phyloP scores from a whole-genome alignment of 768 basidiomycete genomes.

The Leccinum aurantiacum region DNA sequence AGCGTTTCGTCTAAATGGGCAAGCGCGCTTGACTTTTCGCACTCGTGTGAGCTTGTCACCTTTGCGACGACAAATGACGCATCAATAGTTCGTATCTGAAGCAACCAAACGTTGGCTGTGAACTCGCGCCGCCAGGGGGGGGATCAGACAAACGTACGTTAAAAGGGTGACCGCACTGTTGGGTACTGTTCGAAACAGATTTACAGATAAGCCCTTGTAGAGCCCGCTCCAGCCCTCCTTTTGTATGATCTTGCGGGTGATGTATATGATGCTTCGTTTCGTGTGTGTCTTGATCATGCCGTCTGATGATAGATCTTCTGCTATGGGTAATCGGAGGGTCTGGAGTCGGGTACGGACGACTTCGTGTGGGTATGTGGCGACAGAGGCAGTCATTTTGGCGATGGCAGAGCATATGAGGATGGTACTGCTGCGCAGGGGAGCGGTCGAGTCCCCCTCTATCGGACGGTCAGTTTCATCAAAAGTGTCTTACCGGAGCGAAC shows the following conservation, averaged over 20 bases:
- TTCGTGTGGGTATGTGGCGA: conserved; percentile 97
- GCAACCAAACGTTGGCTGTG: not conserved
- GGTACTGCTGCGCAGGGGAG: conserved; percentile 37
- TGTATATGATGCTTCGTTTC: conserved; percentile 69
- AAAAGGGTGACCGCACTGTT: conserved; percentile 96
- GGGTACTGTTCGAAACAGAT: conserved; percentile 92
- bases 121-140: not conserved
- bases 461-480: conserved; percentile 3
- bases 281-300: conserved; percentile 58
- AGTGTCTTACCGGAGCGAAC: conserved; percentile 5
- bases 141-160: conserved; percentile 26
- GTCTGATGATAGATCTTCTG: conserved; percentile 57
- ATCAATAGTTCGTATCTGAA: conserved; percentile 34
- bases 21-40: not conserved
- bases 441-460: conserved; percentile 32
- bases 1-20: conserved; percentile 21
- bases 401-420: conserved; percentile 91
- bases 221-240: conserved; percentile 89
- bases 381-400: conserved; percentile 94
- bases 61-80: conserved; percentile 30
- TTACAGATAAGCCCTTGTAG: conserved; percentile 93
- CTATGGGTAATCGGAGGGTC: conserved; percentile 70
- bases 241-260: conserved; percentile 65
- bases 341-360: conserved; percentile 98
- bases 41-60: conserved; percentile 10